Conservation (phyloP, 192 early-diverging fungal species). For the Obelidium mucronatum region DNA sequence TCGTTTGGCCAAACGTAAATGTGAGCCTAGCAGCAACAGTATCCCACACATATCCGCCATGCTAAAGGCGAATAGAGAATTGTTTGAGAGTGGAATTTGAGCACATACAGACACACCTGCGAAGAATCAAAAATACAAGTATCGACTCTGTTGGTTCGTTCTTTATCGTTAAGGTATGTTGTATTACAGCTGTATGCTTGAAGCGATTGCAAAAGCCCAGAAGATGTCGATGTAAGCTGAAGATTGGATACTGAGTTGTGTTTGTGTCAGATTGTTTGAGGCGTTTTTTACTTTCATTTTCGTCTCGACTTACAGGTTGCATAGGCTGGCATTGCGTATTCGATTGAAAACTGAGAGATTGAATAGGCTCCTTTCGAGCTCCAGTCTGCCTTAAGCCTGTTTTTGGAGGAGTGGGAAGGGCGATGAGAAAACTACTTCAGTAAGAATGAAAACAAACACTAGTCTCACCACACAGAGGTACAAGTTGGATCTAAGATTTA, state of each 20-base stretch:
- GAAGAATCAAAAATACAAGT: conserved; percentile 6
- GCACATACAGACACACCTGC: no score
- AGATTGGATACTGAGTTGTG: not conserved
- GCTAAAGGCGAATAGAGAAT: no score
- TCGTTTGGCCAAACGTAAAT: not conserved
- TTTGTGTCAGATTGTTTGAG: no score
- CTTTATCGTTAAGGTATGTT: not conserved
- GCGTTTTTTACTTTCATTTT: no score
- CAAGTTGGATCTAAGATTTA: no score
- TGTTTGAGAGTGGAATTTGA: no score
- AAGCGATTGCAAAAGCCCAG: conserved; percentile 1
- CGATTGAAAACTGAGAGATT: not conserved
- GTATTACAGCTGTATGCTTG: conserved; percentile 16
- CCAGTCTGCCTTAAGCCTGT: conserved; percentile 24
- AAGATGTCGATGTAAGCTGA: conserved; percentile 4
- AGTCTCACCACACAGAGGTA: no score
- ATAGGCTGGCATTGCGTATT: not conserved
- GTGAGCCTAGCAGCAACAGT: conserved; percentile 9
- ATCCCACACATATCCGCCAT: conserved; percentile 22
- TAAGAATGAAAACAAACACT: no score
- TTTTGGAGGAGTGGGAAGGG: no score
- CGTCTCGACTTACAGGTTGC: conserved; percentile 7
- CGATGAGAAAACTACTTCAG: no score
- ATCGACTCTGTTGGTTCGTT: not conserved
- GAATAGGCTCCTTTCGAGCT: not conserved